A percentile compares a stretch with the other conserved stretches of the same genome.
Evolutionary conservation across 768 basidiomycete species (phyloP).

Genomic region (Lanmaoa rubissima): DNA sequence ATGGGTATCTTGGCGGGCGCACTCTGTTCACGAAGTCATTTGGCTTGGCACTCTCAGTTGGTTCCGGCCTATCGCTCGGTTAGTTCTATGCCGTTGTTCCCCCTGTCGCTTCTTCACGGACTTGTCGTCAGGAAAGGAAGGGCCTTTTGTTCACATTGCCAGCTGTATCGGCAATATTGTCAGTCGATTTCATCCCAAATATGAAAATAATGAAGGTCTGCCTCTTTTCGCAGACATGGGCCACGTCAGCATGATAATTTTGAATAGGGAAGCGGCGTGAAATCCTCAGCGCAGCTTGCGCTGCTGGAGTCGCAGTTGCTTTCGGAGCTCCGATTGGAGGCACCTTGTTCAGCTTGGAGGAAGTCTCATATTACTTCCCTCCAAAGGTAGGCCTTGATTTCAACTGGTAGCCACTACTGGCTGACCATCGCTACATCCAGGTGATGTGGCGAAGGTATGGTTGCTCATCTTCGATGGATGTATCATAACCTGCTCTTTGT

Average conservation of each 20-base stretch:
- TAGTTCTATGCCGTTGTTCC: conserved; percentile 17
- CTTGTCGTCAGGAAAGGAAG: conserved; percentile 54
- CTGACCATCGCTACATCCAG: conserved; percentile 31
- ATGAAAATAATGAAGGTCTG: conserved; percentile 92
- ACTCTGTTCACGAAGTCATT: conserved; percentile 88
- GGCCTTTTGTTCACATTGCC: conserved; percentile 88
- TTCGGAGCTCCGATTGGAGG: conserved; percentile 97
- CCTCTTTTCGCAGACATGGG: conserved; percentile 1
- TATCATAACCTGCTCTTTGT: conserved; percentile 14
- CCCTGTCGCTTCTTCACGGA: not conserved
- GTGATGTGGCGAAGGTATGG: conserved; percentile 91
- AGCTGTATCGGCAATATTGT: conserved; percentile 92
- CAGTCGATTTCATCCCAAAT: conserved; percentile 81
- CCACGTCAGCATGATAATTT: not conserved
- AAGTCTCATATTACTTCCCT: conserved; percentile 96
- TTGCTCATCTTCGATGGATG: not conserved
- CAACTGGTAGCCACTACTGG: not conserved
- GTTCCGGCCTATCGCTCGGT: conserved; percentile 87
- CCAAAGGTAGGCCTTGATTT: conserved; percentile 58
- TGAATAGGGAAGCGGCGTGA: conserved; percentile 83
- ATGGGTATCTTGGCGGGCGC: conserved; percentile 91
- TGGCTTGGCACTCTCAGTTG: conserved; percentile 87
- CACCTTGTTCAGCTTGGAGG: conserved; percentile 89
- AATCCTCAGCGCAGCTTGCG: conserved; percentile 92
- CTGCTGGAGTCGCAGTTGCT: conserved; percentile 95